A percentile compares a stretch with the other conserved stretches of the same genome.
These are phyloP conservation scores for Rhododendron kiyosumense DNA, from an alignment of 148 eudicot species.

Conservation along the genomic window DNA sequence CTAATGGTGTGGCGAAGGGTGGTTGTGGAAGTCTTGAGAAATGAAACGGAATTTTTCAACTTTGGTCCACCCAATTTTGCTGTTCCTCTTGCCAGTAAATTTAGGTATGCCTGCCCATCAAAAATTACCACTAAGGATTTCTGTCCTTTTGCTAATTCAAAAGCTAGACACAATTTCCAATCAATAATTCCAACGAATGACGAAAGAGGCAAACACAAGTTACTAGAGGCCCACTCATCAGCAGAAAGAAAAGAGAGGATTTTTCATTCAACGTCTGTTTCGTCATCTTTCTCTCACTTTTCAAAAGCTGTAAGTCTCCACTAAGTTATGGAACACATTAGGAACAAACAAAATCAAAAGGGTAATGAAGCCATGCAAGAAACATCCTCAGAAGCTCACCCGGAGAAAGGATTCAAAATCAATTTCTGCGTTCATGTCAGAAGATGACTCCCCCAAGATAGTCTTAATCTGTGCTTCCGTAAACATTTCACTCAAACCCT, in stretches of 20 bases:
- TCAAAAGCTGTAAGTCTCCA: neutral
- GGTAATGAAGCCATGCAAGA: neutral
- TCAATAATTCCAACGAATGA: neutral
- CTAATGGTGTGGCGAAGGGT: constrained; percentile 80
- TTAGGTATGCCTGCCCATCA: constrained; percentile 53
- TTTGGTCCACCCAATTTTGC: constrained; percentile 49
- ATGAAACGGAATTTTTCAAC: constrained; percentile 45
- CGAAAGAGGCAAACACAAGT: neutral
- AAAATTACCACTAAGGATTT: neutral
- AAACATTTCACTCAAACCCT: constrained; percentile 46
- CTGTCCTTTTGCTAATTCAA: neutral
- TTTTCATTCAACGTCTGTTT: neutral
- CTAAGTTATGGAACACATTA: neutral
- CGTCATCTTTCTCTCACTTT: neutral
- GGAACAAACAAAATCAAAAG: neutral
- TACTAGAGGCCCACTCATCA: neutral
- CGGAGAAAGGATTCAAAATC: constrained; percentile 83
- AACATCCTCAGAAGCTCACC: constrained; percentile 36
- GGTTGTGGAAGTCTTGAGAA: constrained; percentile 77
- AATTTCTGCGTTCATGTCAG: constrained; percentile 55
- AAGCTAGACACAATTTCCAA: neutral
- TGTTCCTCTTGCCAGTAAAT: constrained; percentile 55
- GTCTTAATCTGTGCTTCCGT: constrained; percentile 51
- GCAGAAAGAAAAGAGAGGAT: neutral
- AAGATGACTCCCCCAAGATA: constrained; percentile 48